These are phyloP conservation scores for Zancudomyces culisetae DNA, from an alignment of 371 early-diverging fungal species.

Conservation along the genomic window DNA sequence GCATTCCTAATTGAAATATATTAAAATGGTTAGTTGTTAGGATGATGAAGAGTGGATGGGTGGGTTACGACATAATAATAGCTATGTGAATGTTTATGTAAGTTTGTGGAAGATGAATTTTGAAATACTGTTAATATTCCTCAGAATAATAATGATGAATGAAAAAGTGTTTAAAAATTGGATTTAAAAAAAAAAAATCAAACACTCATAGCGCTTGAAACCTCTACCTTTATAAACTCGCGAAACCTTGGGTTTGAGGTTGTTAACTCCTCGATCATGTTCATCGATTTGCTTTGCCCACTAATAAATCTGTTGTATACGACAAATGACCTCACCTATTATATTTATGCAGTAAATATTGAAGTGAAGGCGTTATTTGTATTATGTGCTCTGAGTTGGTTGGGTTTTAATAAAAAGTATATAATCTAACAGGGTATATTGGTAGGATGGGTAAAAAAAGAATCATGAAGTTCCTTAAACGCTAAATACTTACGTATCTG, in stretches of 20 bases:
- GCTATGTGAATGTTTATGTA: too few relatives aligned
- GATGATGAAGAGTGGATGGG: too few relatives aligned
- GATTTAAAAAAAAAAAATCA: too few relatives aligned
- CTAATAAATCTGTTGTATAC: not conserved
- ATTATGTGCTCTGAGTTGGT: not conserved
- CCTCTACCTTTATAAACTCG: not conserved
- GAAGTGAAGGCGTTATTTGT: not conserved
- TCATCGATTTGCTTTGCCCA: not conserved
- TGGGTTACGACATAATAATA: too few relatives aligned
- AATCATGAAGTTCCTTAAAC: slow-evolving; percentile 21
- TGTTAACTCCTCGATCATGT: not conserved
- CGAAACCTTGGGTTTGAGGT: slow-evolving; percentile 11
- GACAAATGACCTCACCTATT: slow-evolving; percentile 4
- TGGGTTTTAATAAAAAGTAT: not conserved
- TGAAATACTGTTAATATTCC: too few relatives aligned
- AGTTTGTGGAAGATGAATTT: too few relatives aligned
- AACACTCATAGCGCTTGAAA: too few relatives aligned
- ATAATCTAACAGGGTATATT: too few relatives aligned
- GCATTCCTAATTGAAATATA: slow-evolving; percentile 15
- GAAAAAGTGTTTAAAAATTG: too few relatives aligned
- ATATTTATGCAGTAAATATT: not conserved
- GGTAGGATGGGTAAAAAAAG: not conserved
- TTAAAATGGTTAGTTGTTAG: too few relatives aligned
- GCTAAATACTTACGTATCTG: slow-evolving; percentile 23
- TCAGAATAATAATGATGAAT: too few relatives aligned